Evolutionary conservation across 805 yeast genomes (phyloP).

Genomic region (Zygoascus biomembranicola): DNA sequence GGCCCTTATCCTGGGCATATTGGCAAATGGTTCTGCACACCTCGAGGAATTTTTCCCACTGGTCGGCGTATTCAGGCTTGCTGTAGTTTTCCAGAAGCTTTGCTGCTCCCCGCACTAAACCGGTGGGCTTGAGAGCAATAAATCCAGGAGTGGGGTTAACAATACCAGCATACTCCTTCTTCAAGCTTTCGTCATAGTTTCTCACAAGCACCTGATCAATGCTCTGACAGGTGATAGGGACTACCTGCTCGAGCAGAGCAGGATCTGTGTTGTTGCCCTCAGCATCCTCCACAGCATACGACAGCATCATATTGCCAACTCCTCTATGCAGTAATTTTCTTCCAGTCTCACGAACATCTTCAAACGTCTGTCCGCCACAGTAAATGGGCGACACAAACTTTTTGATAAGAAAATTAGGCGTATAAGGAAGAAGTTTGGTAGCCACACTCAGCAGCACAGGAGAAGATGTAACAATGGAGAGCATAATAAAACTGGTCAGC

Average conservation of each 20-base stretch:
- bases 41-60: slow-evolving; percentile 52
- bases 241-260: slow-evolving; percentile 25
- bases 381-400: slow-evolving; percentile 71
- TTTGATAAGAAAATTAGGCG: slow-evolving; percentile 63
- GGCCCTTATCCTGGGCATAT: slow-evolving; percentile 35
- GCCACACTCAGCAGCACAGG: slow-evolving; percentile 25
- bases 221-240: slow-evolving; percentile 41
- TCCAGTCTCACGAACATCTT: slow-evolving; percentile 67
- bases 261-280: slow-evolving; percentile 36
- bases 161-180: neutral
- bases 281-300: slow-evolving; percentile 87
- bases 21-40: slow-evolving; percentile 60
- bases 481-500: slow-evolving; percentile 23
- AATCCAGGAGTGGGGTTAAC: slow-evolving; percentile 77
- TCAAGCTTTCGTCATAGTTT: slow-evolving; percentile 37
- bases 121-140: slow-evolving; percentile 90
- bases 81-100: slow-evolving; percentile 55
- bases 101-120: slow-evolving; percentile 71
- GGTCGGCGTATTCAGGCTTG: slow-evolving; percentile 40
- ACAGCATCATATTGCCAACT: slow-evolving; percentile 90
- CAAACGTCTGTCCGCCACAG: slow-evolving; percentile 80
- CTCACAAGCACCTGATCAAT: slow-evolving; percentile 56
- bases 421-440: slow-evolving; percentile 27
- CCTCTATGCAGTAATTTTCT: slow-evolving; percentile 59
- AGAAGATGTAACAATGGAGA: slow-evolving; percentile 28